Conservation (phyloP, 495 filamentous ascomycete species). For the Parmelia sp. region DNA sequence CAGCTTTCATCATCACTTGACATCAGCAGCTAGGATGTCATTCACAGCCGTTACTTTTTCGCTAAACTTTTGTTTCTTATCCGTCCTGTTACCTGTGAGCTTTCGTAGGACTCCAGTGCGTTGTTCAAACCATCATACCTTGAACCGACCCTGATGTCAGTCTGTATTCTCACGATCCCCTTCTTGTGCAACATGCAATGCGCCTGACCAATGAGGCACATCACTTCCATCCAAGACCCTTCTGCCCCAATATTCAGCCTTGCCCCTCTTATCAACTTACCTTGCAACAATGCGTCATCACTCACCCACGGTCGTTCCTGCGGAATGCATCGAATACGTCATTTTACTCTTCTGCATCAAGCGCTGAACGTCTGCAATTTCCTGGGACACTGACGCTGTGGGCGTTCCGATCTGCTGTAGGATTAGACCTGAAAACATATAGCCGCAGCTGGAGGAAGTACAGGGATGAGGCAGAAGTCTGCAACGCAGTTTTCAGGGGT, state of each 20-base stretch:
- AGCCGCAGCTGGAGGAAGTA: slow-evolving; percentile 33
- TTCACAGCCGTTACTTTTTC: slow-evolving; percentile 64
- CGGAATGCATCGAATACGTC: slow-evolving; percentile 82
- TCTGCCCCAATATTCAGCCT: slow-evolving; percentile 46
- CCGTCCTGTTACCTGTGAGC: slow-evolving; percentile 44
- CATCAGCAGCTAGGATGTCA: slow-evolving; percentile 40
- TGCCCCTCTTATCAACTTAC: background rate
- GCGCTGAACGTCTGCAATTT: slow-evolving; percentile 86
- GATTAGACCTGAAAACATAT: slow-evolving; percentile 10
- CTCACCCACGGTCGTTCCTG: slow-evolving; percentile 85
- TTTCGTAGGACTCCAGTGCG: slow-evolving; percentile 15
- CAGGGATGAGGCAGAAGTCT: slow-evolving; percentile 80
- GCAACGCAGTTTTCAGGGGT: slow-evolving; percentile 64
- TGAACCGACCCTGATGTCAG: slow-evolving; percentile 79
- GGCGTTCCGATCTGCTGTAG: slow-evolving; percentile 65
- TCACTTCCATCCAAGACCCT: slow-evolving; percentile 85
- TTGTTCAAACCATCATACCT: slow-evolving; percentile 47
- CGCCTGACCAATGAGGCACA: slow-evolving; percentile 82
- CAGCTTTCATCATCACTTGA: background rate
- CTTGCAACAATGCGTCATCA: slow-evolving; percentile 33
- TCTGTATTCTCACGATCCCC: slow-evolving; percentile 78
- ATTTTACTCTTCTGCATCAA: slow-evolving; percentile 73
- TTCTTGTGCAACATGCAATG: slow-evolving; percentile 77
- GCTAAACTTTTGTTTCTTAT: slow-evolving; percentile 59
- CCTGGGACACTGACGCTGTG: slow-evolving; percentile 72